phyloP scores from a whole-genome alignment of 352 stramenopile genomes.

The Phytophthora idaei region DNA sequence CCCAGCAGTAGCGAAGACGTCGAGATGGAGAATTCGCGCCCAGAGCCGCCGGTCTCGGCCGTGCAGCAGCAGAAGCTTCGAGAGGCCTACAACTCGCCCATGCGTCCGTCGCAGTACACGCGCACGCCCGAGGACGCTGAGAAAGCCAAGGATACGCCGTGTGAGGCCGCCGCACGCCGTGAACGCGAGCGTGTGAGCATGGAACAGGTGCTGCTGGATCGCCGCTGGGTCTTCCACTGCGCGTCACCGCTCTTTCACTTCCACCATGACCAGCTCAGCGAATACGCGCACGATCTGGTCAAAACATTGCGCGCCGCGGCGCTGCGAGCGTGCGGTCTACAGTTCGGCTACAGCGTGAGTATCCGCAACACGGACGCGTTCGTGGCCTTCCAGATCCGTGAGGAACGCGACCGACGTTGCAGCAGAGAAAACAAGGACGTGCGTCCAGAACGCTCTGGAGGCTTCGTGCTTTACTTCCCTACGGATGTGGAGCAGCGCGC shows the following conservation, averaged over 20 bases:
- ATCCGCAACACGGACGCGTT: slow-evolving; percentile 56
- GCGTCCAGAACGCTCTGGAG: slow-evolving; percentile 31
- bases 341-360: slow-evolving; percentile 72
- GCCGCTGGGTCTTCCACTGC: slow-evolving; percentile 65
- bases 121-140: slow-evolving; percentile 12
- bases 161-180: slow-evolving; percentile 22
- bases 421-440: slow-evolving; percentile 4
- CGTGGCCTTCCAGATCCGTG: slow-evolving; percentile 63
- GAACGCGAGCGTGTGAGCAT: slow-evolving; percentile 48
- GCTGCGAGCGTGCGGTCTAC: slow-evolving; percentile 44
- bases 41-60: slow-evolving; percentile 8
- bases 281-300: slow-evolving; percentile 68
- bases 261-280: slow-evolving; percentile 46
- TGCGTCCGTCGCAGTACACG: slow-evolving; percentile 46
- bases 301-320: slow-evolving; percentile 65
- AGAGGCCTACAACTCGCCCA: slow-evolving; percentile 41
- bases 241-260: slow-evolving; percentile 73
- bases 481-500: slow-evolving; percentile 36
- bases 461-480: slow-evolving; percentile 75
- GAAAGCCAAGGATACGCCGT: slow-evolving; percentile 19
- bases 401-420: slow-evolving; percentile 45
- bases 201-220: slow-evolving; percentile 58
- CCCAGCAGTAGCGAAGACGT: slow-evolving; percentile 10
- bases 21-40: slow-evolving; percentile 27
- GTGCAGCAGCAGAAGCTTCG: slow-evolving; percentile 41